Base-by-base conservation (phyloP, 75 land plant genomes). In the Selaginella moellendorffii region DNA sequence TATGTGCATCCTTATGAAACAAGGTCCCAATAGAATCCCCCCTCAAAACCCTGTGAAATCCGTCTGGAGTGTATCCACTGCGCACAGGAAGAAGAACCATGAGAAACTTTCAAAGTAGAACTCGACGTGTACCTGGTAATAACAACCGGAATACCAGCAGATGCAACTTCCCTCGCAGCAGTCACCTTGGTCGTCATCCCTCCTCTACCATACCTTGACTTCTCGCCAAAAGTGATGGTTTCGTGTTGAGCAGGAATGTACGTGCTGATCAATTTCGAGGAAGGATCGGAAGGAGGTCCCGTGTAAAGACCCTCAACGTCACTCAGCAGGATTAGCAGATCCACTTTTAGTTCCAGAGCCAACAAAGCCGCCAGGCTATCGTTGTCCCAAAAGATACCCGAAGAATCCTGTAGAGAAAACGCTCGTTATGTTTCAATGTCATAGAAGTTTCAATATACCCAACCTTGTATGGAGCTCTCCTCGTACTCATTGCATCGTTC, bases 371-470 rank as follows among this genome's bases (percentile, higher is more conserved):
- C 91, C 60, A 95, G 66, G 64, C 91, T 86, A 53, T 95, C 99
- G 72, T 95, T 95, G 62, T 95, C 99, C 97, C 99, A 95, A 53
- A 95, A 95, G 53, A 95, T 90, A n/a, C 99, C 99, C 61, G 84
- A 81, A 30, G 97, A 84, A 74, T 95, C 99, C 96, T 93, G 79
- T 46, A 73, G 72, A 53, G 0, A 10, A 46, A 2, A 64, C 2
- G 2, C 1, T 28, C 29, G 30, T 12, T 29, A 29, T 62, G 28
- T 29, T 26, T 28, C 30, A 28, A 62, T 1, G 19, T 12, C 27
- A 28, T 29, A 29, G 31, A 62, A 22, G 30, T 51, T 24, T 26
- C 30, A 63, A 63, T 30, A 29, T 30, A 19, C 5, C 46, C 14
- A 36, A 87, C 97, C 97, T 83, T 76, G 65, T 85, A 85, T 31